Evolutionary conservation across 805 yeast species (phyloP).

Genomic region (Yarrowia hollandica): DNA sequence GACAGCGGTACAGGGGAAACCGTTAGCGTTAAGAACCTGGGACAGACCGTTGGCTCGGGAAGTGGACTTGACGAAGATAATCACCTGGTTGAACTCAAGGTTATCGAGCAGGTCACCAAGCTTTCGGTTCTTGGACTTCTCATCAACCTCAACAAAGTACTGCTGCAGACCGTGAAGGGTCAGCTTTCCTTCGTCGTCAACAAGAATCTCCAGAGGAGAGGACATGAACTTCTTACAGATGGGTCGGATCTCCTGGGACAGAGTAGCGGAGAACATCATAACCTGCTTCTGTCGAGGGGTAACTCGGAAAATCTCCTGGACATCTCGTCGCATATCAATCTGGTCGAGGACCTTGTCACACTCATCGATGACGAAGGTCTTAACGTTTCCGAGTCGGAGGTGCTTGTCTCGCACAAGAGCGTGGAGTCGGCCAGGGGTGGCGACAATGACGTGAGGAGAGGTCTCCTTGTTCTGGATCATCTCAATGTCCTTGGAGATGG

Average conservation of each 20-base stretch:
- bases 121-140: constrained; percentile 89
- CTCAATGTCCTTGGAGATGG: constrained; percentile 81
- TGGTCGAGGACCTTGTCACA: constrained; percentile 96
- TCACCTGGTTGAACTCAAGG: constrained; percentile 96
- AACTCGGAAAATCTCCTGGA: constrained; percentile 94
- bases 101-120: constrained; percentile 89
- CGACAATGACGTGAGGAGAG: constrained; percentile 94
- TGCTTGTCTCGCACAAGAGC: constrained; percentile 91
- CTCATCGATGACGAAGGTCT: constrained; percentile 94
- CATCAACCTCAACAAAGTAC: constrained; percentile 85
- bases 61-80: constrained; percentile 90
- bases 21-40: constrained; percentile 82
- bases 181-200: constrained; percentile 95
- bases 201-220: constrained; percentile 94
- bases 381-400: constrained; percentile 81
- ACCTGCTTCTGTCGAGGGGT: constrained; percentile 99
- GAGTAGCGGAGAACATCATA: constrained; percentile 98
- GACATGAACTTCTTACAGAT: constrained; percentile 97
- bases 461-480: constrained; percentile 87
- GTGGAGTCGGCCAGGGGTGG: constrained; percentile 96
- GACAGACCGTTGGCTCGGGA: constrained; percentile 90
- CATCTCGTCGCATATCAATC: constrained; percentile 94
- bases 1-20: constrained; percentile 96
- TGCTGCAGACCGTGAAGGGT: constrained; percentile 98
- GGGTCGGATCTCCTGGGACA: constrained; percentile 91